Evolutionary conservation across 495 filamentous ascomycete genomes (phyloP), one percentile per base, ranked within the genome.

Genomic region (Penicillium coprophilum): DNA sequence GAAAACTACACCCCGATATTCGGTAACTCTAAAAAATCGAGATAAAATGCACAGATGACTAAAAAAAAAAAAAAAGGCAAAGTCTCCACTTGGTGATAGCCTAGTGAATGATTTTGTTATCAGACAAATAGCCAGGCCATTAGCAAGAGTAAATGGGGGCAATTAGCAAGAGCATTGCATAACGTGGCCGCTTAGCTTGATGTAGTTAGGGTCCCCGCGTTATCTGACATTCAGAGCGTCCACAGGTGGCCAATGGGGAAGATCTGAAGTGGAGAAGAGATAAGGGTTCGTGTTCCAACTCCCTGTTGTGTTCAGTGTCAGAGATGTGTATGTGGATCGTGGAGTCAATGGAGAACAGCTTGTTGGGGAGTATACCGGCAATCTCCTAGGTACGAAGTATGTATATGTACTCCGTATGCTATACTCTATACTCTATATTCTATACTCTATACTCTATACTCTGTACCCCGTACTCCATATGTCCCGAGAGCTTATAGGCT

Each of bases 151-250:
- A 12, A 12, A 13, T 32, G 21, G 4, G 39, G n/a, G 28, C 17
- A 15, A 62, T 65, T 60, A 65, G 62, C 59, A 62, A 65, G 53
- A 50, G 56, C 39, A 65, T 65, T 46, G 59, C 56, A 62, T 65
- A 65, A 65, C 19, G 0, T n/a, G 11, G 23, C 31, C 32, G 20
- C 48, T 46, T 13, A 15, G 3, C 52, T 53, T 0, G 1, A n/a
- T 30, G 6, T 2, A 5, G 51, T 53, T 54, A 17, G 40, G 6
- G 6, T 4, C 4, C 19, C 50, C 27, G 30, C 1, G 21, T 54
- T 54, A 53, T 45, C 40, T 53, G 3, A 24, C 24, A 4, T 27
- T 27, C n/a, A n/a, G 24, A 27, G 24, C 1, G 24, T 2, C n/a
- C n/a, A n/a, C n/a, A n/a, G n/a, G 1, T 27, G 24, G 5, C 24